phyloP scores from a whole-genome alignment of 352 stramenopile species.

The Globisporangium megalacanthum region DNA sequence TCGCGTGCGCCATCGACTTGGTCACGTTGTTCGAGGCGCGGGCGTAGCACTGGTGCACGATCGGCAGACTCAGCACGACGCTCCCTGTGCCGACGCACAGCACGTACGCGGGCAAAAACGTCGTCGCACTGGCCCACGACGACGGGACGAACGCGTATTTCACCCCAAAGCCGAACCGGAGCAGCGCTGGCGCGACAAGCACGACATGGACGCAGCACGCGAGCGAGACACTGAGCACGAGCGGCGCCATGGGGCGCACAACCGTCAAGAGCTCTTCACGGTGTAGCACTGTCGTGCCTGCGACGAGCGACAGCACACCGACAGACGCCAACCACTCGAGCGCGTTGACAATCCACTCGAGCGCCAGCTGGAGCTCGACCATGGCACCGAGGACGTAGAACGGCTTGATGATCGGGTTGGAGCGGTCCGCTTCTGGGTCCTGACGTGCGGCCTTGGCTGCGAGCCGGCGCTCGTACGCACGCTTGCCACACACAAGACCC shows the following conservation, averaged over 20 bases:
- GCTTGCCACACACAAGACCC: slow-evolving; percentile 19
- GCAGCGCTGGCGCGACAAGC: slow-evolving; percentile 25
- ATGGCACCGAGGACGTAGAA: slow-evolving; percentile 36
- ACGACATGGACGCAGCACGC: slow-evolving; percentile 25
- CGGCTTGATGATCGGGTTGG: slow-evolving; percentile 18
- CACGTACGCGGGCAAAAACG: slow-evolving; percentile 30
- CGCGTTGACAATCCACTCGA: slow-evolving; percentile 37
- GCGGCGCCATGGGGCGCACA: slow-evolving; percentile 23
- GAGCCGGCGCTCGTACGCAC: slow-evolving; percentile 18
- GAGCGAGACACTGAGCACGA: slow-evolving; percentile 30
- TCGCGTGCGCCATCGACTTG: slow-evolving; percentile 35
- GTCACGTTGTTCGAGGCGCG: slow-evolving; percentile 24
- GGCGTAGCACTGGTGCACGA: slow-evolving; percentile 33
- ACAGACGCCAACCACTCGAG: slow-evolving; percentile 32
- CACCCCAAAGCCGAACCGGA: slow-evolving; percentile 22
- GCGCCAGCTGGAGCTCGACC: slow-evolving; percentile 39
- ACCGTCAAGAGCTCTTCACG: slow-evolving; percentile 36
- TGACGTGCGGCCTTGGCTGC: slow-evolving; percentile 10
- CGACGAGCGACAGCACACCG: slow-evolving; percentile 30
- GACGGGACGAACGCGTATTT: slow-evolving; percentile 16
- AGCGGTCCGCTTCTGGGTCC: slow-evolving; percentile 5
- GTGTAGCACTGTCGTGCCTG: slow-evolving; percentile 33
- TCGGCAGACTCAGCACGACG: slow-evolving; percentile 26
- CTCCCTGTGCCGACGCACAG: slow-evolving; percentile 35
- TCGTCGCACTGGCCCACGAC: not conserved